A percentile compares a stretch with the other conserved stretches of the same genome.
Evolutionary conservation across 169 alveolate genomes (phyloP).

Genomic region (Besnoitia besnoiti): DNA sequence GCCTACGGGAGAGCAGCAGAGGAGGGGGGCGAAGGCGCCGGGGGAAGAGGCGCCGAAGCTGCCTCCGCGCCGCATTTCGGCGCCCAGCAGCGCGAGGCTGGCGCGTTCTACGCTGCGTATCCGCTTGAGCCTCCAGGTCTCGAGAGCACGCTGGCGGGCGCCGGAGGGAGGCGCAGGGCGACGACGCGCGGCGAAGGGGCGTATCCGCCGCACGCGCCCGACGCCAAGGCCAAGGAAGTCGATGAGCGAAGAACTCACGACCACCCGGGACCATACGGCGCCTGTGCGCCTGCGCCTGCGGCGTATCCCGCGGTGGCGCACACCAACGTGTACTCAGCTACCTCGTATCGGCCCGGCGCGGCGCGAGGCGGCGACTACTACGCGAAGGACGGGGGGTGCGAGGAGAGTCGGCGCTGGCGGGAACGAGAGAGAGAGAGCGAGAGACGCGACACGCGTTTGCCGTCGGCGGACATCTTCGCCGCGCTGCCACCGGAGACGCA

Average conservation of each 20-base stretch:
- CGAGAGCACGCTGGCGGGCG: too few species aligned
- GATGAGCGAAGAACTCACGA: neutral
- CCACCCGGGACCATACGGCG: too few species aligned
- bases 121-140: neutral
- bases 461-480: neutral
- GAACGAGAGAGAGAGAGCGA: neutral
- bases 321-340: too few species aligned
- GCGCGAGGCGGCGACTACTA: too few species aligned
- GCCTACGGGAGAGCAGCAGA: too few species aligned
- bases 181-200: neutral
- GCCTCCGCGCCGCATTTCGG: too few species aligned
- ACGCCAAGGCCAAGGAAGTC: neutral
- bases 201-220: neutral
- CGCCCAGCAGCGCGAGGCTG: neutral
- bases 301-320: too few species aligned
- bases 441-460: neutral
- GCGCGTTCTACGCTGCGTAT: neutral
- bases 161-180: neutral
- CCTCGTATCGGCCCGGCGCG: too few species aligned
- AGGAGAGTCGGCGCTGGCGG: neutral
- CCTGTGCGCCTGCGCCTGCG: too few species aligned
- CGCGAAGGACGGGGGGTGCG: neutral
- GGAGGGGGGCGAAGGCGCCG: too few species aligned
- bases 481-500: conserved; percentile 4
- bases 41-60: too few species aligned